Conservation (phyloP, 2,329 filamentous ascomycete species). For the Verticillium nonalfalfae region DNA sequence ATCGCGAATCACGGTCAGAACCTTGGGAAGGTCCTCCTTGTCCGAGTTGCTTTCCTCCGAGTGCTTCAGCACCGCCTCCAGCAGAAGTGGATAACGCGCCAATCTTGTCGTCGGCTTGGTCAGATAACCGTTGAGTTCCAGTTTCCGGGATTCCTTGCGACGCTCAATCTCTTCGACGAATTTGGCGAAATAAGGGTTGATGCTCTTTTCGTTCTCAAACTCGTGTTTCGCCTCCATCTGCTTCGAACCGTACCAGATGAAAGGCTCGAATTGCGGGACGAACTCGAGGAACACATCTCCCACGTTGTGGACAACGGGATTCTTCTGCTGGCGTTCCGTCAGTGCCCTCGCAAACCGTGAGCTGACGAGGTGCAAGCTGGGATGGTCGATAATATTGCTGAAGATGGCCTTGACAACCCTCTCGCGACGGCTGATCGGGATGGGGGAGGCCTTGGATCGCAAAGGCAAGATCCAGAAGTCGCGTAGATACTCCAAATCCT, state of each 20-base stretch:
- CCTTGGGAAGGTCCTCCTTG: conserved; percentile 86
- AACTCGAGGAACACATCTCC: conserved; percentile 93
- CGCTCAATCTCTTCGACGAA: conserved; percentile 97
- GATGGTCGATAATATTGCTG: conserved; percentile 82
- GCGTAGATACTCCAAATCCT: conserved; percentile 92
- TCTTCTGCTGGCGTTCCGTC: conserved; percentile 84
- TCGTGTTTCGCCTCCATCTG: conserved; percentile 97
- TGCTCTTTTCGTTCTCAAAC: conserved; percentile 90
- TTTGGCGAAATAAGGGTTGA: conserved; percentile 76
- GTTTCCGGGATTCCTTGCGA: conserved; percentile 90
- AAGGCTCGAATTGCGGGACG: conserved; percentile 88
- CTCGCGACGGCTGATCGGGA: conserved; percentile 80
- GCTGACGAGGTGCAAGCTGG: conserved; percentile 82
- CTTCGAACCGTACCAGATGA: conserved; percentile 92
- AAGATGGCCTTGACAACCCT: conserved; percentile 93
- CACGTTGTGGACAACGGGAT: conserved; percentile 79
- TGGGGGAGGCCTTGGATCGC: conserved; percentile 74
- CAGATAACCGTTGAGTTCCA: conserved; percentile 94
- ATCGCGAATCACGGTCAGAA: conserved; percentile 78
- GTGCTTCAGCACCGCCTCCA: conserved; percentile 89
- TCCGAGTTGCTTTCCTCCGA: conserved; percentile 86
- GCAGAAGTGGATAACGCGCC: conserved; percentile 83
- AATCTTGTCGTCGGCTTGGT: conserved; percentile 96
- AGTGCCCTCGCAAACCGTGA: conserved; percentile 81
- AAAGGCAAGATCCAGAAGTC: conserved; percentile 98